phyloP scores from a whole-genome alignment of 768 basidiomycete species.

The Pholiota microspora region DNA sequence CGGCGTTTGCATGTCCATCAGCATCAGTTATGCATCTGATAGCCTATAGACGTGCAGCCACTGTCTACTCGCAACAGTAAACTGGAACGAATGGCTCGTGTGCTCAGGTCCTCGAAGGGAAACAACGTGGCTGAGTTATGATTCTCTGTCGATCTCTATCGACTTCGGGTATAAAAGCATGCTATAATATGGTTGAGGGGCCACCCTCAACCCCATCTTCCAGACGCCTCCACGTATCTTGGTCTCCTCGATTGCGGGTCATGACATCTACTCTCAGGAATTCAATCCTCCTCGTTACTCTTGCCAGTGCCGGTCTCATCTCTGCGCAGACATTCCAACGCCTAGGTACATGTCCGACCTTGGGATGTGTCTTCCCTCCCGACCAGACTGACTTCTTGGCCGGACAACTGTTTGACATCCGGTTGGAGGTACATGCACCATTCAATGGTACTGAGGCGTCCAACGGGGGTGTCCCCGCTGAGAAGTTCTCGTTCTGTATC shows the following conservation, averaged over 20 bases:
- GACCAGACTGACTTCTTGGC: constrained; percentile 43
- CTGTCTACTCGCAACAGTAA: neutral
- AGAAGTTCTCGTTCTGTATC: constrained; percentile 39
- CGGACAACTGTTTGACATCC: constrained; percentile 42
- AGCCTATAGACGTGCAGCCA: neutral
- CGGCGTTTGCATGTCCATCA: neutral
- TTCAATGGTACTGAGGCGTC: constrained; percentile 36
- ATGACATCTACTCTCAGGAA: constrained; percentile 2
- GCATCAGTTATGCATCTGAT: neutral
- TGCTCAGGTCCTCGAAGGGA: neutral
- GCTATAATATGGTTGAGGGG: neutral
- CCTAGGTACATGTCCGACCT: constrained; percentile 38
- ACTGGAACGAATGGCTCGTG: neutral
- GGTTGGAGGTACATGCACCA: constrained; percentile 42
- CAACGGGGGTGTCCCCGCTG: constrained; percentile 33
- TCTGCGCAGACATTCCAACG: constrained; percentile 39
- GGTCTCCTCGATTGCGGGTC: neutral
- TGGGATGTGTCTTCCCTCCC: constrained; percentile 43
- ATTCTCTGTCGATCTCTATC: neutral
- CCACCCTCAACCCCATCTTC: neutral
- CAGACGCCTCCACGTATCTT: neutral
- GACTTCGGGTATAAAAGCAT: neutral
- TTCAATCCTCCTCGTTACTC: constrained; percentile 18
- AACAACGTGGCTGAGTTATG: neutral
- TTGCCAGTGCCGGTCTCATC: constrained; percentile 15